These are phyloP conservation scores for Parascedosporium putredinis DNA, from an alignment of 2,329 filamentous ascomycete species.

Conservation along the genomic window DNA sequence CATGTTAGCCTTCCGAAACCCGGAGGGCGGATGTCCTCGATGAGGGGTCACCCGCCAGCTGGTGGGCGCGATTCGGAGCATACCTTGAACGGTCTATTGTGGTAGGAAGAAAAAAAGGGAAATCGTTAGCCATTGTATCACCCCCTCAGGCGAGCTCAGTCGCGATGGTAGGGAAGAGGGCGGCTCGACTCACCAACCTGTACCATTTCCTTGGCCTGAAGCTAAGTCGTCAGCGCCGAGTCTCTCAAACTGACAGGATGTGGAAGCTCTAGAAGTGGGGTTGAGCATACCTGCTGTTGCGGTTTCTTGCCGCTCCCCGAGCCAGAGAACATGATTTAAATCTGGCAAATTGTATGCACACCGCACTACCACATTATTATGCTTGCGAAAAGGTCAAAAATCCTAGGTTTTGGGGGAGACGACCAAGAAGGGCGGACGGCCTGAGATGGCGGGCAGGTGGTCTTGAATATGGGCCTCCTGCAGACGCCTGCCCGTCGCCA, in stretches of 20 bases:
- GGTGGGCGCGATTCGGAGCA: slow-evolving; percentile 20
- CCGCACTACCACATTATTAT: background rate
- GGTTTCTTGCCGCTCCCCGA: slow-evolving; percentile 59
- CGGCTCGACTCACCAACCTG: slow-evolving; percentile 71
- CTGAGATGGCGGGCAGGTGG: background rate
- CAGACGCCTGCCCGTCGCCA: background rate
- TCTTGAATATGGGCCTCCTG: background rate
- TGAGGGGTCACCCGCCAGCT: slow-evolving; percentile 2
- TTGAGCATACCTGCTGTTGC: slow-evolving; percentile 54
- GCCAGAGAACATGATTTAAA: slow-evolving; percentile 51
- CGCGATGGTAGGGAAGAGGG: too few species aligned
- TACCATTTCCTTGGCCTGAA: slow-evolving; percentile 74
- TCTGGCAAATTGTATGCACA: background rate
- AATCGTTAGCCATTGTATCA: too few species aligned
- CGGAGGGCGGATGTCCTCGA: slow-evolving; percentile 3
- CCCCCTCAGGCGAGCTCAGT: too few species aligned
- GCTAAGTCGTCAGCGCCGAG: background rate
- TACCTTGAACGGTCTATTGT: slow-evolving; percentile 58
- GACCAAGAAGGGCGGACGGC: background rate
- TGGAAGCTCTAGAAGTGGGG: slow-evolving; percentile 7
- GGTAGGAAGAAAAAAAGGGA: too few species aligned
- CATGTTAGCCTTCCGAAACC: slow-evolving; percentile 9
- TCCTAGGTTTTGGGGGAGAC: background rate
- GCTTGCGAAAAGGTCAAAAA: background rate
- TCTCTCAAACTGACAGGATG: background rate